A percentile compares a stretch with the other conserved stretches of the same genome.
Evolutionary conservation across 257 asterid species (phyloP).

Genomic region (Coffea eugenioides): DNA sequence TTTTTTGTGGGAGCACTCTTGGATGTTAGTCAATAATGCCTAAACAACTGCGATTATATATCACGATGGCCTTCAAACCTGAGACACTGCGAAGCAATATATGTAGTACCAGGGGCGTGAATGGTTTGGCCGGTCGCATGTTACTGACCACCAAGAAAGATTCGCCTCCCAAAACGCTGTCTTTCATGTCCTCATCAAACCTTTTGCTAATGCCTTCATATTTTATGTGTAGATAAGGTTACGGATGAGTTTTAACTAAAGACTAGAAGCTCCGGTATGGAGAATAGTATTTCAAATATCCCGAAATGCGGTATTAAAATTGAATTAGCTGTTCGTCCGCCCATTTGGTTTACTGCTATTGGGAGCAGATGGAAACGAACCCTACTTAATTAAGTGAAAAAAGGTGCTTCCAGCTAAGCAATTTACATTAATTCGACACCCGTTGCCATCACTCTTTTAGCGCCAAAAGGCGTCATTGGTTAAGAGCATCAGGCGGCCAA

Average conservation of each 20-base stretch:
- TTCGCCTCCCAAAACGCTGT: background rate
- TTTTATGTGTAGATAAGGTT: slow-evolving; percentile 5
- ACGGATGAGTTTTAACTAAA: background rate
- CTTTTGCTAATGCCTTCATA: slow-evolving; percentile 11
- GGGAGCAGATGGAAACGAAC: background rate
- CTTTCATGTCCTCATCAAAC: background rate
- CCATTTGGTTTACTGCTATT: background rate
- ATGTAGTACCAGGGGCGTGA: background rate
- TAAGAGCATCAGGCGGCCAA: background rate
- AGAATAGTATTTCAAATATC: background rate
- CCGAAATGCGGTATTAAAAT: background rate
- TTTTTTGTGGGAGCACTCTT: background rate
- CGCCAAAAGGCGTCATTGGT: too few relatives aligned
- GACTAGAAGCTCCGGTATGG: background rate
- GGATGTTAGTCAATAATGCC: background rate
- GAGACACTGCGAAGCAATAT: background rate
- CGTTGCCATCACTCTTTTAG: too few relatives aligned
- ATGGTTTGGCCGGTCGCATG: slow-evolving; percentile 9
- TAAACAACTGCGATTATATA: background rate
- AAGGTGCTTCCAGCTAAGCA: slow-evolving; percentile 3
- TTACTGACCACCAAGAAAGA: slow-evolving; percentile 14
- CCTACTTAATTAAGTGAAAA: background rate
- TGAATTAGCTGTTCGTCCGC: background rate
- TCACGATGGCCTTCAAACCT: too few relatives aligned
- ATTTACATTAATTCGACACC: background rate